A percentile compares a stretch with the other conserved stretches of the same genome.
Conservation (phyloP, 1,284 basidiomycete genomes). For the Irpex rosettiformis region DNA sequence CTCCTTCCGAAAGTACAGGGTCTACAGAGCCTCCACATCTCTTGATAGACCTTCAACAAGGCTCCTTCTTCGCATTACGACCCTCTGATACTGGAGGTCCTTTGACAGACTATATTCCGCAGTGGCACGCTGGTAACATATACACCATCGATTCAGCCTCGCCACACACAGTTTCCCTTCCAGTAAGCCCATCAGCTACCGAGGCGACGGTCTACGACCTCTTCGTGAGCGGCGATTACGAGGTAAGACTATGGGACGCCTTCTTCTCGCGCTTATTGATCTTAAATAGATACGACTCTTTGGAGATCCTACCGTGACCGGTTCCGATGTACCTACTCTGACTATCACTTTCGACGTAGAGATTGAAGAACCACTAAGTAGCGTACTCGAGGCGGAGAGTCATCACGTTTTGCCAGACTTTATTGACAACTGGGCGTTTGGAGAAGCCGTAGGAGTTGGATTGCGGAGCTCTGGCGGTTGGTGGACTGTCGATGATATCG, state of each 20-base stretch:
- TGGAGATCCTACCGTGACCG: slow-evolving; percentile 55
- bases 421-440: slow-evolving; percentile 65
- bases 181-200: slow-evolving; percentile 36
- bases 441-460: slow-evolving; percentile 60
- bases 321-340: slow-evolving; percentile 45
- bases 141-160: slow-evolving; percentile 55
- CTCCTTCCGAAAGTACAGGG: slow-evolving; percentile 30
- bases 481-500: slow-evolving; percentile 41
- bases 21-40: slow-evolving; percentile 32
- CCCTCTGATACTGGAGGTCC: slow-evolving; percentile 30
- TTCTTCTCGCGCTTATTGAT: not conserved
- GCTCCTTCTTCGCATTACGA: slow-evolving; percentile 64
- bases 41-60: slow-evolving; percentile 47
- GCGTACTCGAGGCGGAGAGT: slow-evolving; percentile 34
- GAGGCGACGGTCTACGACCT: slow-evolving; percentile 48
- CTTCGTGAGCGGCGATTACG: slow-evolving; percentile 68
- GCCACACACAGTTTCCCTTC: slow-evolving; percentile 47
- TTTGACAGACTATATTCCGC: slow-evolving; percentile 31
- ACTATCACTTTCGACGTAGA: slow-evolving; percentile 44
- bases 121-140: slow-evolving; percentile 76
- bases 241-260: slow-evolving; percentile 37
- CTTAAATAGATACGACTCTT: slow-evolving; percentile 66
- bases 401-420: slow-evolving; percentile 60
- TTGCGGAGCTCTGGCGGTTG: slow-evolving; percentile 50
- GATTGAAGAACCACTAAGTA: slow-evolving; percentile 29